phyloP scores from a whole-genome alignment of 1,139 yeast species.

The Hanseniaspora uvarum region DNA sequence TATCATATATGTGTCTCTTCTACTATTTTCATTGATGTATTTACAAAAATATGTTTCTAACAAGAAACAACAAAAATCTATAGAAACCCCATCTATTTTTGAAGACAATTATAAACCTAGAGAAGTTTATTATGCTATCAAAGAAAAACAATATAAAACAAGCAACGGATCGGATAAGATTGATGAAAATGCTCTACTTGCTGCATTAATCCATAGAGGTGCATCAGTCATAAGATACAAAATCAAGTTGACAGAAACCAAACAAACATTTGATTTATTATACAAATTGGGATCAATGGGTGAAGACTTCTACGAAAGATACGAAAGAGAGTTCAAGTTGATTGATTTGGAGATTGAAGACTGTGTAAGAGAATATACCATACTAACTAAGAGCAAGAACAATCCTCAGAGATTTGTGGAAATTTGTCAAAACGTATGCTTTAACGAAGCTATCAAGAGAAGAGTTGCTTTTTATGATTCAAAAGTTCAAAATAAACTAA shows the following conservation, averaged over 20 bases:
- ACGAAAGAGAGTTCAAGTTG: constrained; percentile 62
- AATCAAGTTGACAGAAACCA: constrained; percentile 58
- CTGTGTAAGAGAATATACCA: constrained; percentile 67
- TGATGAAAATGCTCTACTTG: constrained; percentile 72
- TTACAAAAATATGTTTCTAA: constrained; percentile 50
- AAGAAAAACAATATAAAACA: constrained; percentile 38
- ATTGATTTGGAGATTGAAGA: constrained; percentile 70
- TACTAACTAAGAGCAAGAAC: constrained; percentile 26
- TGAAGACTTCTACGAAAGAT: constrained; percentile 75
- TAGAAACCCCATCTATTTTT: constrained; percentile 49
- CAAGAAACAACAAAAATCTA: constrained; percentile 37
- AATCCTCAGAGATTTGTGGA: constrained; percentile 74
- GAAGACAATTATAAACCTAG: constrained; percentile 51
- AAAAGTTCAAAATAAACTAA: constrained; percentile 11
- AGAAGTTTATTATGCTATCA: constrained; percentile 53
- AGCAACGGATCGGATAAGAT: constrained; percentile 36
- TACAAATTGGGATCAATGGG: constrained; percentile 87
- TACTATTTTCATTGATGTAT: constrained; percentile 61
- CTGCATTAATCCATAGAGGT: constrained; percentile 76
- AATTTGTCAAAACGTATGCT: constrained; percentile 78
- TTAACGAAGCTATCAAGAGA: constrained; percentile 81
- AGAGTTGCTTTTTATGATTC: constrained; percentile 33
- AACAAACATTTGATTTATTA: constrained; percentile 53
- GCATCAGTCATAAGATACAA: constrained; percentile 88
- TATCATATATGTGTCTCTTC: constrained; percentile 60